Conservation (phyloP, 371 early-diverging fungal species). For the Saksenaea vasiformis region DNA sequence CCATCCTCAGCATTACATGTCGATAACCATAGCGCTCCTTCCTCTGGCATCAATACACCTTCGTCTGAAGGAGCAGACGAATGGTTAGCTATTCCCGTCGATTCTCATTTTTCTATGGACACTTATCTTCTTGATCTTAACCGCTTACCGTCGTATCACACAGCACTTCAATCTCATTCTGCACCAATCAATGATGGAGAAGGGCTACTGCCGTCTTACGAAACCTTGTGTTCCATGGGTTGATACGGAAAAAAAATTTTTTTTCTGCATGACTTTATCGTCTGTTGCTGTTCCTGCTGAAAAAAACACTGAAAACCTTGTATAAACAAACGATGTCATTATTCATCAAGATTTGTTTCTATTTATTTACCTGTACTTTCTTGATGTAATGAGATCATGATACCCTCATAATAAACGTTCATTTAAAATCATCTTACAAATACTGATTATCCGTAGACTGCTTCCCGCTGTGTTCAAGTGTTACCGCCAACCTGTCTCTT, state of each 20-base stretch:
- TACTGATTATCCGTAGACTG: no score
- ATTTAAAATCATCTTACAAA: no score
- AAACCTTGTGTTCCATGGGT: conserved; percentile 3
- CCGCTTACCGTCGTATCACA: conserved; percentile 16
- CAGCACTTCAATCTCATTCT: conserved; percentile 10
- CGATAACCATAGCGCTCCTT: conserved; percentile 1
- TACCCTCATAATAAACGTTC: no score
- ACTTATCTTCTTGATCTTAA: conserved; percentile 1
- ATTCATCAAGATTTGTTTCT: no score
- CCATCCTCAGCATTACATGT: conserved; percentile 1
- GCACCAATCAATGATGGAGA: not conserved
- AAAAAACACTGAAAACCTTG: no score
- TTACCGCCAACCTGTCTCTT: no score
- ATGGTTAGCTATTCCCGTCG: conserved; percentile 6
- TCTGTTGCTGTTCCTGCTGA: not conserved
- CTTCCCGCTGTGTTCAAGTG: no score
- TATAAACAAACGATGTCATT: no score
- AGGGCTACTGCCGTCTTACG: conserved; percentile 4
- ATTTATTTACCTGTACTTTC: no score
- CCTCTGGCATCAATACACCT: conserved; percentile 2
- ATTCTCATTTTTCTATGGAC: not conserved
- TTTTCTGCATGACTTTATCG: not conserved
- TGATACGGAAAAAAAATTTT: not conserved
- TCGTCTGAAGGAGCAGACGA: conserved; percentile 9
- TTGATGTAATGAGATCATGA: no score